phyloP scores from a whole-genome alignment of 2,329 filamentous ascomycete species.

The Alternaria sp. region DNA sequence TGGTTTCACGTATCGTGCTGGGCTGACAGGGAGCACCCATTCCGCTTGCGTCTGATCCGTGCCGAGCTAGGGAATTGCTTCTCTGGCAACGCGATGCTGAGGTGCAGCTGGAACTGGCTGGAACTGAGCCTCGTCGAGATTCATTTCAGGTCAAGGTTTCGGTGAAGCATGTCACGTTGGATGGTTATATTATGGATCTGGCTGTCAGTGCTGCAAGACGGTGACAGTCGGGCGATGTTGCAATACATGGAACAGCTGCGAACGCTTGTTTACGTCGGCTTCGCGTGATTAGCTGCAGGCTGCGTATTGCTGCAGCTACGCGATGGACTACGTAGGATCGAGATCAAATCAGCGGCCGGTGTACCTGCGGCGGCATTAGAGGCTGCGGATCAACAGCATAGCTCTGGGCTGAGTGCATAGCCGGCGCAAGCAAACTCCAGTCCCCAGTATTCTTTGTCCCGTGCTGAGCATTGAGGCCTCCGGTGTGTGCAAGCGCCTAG shows the following conservation, averaged over 20 bases:
- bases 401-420: slow-evolving; percentile 28
- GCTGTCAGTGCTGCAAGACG: neutral
- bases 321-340: slow-evolving; percentile 11
- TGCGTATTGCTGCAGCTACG: slow-evolving; percentile 15
- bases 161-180: slow-evolving; percentile 27
- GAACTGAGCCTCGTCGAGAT: slow-evolving; percentile 23
- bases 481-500: slow-evolving; percentile 40
- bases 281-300: slow-evolving; percentile 11
- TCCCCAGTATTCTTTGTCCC: slow-evolving; percentile 23
- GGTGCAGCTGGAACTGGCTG: slow-evolving; percentile 19
- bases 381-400: slow-evolving; percentile 31
- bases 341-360: slow-evolving; percentile 23
- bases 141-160: slow-evolving; percentile 8
- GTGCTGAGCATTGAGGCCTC: slow-evolving; percentile 35
- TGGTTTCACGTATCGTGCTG: slow-evolving; percentile 35
- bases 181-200: slow-evolving; percentile 3
- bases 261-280: slow-evolving; percentile 25
- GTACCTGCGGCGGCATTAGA: slow-evolving; percentile 25
- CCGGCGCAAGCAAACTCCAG: slow-evolving; percentile 30
- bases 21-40: slow-evolving; percentile 32
- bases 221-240: neutral
- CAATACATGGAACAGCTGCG: slow-evolving; percentile 7
- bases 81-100: slow-evolving; percentile 34
- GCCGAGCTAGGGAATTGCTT: slow-evolving; percentile 27
- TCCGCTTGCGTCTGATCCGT: slow-evolving; percentile 30